Evolutionary conservation across 495 filamentous ascomycete genomes (phyloP), one percentile per base, ranked within the genome.

Genomic region (Apodospora peruviana): DNA sequence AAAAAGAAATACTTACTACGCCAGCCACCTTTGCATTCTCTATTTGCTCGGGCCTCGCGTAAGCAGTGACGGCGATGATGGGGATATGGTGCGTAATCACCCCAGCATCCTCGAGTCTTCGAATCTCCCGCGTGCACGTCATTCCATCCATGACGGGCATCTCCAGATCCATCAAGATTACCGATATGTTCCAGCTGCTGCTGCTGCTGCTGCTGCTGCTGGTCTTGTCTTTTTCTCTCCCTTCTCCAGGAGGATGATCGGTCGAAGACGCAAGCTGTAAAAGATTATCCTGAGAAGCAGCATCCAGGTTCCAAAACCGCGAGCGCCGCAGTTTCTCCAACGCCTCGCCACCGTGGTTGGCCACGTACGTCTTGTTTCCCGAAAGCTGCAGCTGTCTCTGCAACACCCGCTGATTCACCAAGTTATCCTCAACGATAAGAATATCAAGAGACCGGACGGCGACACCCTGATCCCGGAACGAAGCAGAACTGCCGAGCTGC

Each of bases 61-160:
- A 90, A 10, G 87, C 88, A 25, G 86, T 90, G 17, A 90, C 84
- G 2, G 85, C 88, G 48, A 94, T 81, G 50, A 91, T 86, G 9
- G 86, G 86, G 8, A 89, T 75, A 58, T 87, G 85, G 27, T 66
- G 64, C 32, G 62, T 62, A 36, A 78, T 73, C 48, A 64, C 65
- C 3, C 77, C 81, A 45, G 66, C 55, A 35, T 48, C 51, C 56
- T 88, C 83, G 49, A 86, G 70, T 52, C 80, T 71, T 0, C 88
- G 75, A 43, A 94, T 90, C 48, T 74, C 76, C 29, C 72, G 66
- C 14, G 86, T 82, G 45, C 86, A 87, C n/a, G 77, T 81, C 57
- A 85, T 77, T 45, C 88, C 88, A 60, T 91, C 86, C 87, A 91
- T 91, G 21, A 91, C 76, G 0, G 88, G 88, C 88, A 91, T 91